Evolutionary conservation across 1,139 yeast species (phyloP), one percentile per base, ranked within the genome.

Genomic region (Yamadazyma aaseri): DNA sequence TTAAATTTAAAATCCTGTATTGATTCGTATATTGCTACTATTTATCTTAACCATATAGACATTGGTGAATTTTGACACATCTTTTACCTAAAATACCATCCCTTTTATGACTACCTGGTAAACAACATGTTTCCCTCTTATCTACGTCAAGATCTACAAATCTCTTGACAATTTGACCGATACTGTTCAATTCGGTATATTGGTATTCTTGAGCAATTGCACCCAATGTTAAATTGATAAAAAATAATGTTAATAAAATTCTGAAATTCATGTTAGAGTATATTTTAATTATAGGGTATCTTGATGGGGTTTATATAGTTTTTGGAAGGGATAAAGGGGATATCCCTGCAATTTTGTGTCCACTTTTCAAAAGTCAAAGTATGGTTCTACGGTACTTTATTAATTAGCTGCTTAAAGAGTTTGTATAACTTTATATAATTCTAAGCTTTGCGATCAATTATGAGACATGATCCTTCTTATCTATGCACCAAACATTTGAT

Each of bases 81-180:
- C 33, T 33, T n/a, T 16, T 31, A 6, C 40, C 40, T 11, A 36
- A 20, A 6, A 35, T 6, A 8, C 10, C 15, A 21, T 30, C 35
- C 8, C 35, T 15, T 14, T 21, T 30, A n/a, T n/a, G n/a, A n/a
- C n/a, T n/a, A 8, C 20, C 16, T 16, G 12, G 20, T 6, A 21
- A 6, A 13, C 39, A 35, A 20, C 38, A 39, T 17, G n/a, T 14
- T 6, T 18, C 32, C 21, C 35, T 33, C 17, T 33, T 36, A 5
- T 32, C 31, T 6, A 39, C n/a, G 4, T 23, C 25, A 26, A 26
- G 7, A 11, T 33, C 38, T 3, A 23, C 21, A 5, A 31, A 17
- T 17, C 34, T 35, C 15, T 33, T 28, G 10, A 33, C 34, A 4
- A 31, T 17, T 31, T 26, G 12, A 2, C 39, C 39, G 12, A 35